Evolutionary conservation across 83 land plant species (phyloP), one percentile per base, ranked within the genome.

Genomic region (Isoetes engelmannii): DNA sequence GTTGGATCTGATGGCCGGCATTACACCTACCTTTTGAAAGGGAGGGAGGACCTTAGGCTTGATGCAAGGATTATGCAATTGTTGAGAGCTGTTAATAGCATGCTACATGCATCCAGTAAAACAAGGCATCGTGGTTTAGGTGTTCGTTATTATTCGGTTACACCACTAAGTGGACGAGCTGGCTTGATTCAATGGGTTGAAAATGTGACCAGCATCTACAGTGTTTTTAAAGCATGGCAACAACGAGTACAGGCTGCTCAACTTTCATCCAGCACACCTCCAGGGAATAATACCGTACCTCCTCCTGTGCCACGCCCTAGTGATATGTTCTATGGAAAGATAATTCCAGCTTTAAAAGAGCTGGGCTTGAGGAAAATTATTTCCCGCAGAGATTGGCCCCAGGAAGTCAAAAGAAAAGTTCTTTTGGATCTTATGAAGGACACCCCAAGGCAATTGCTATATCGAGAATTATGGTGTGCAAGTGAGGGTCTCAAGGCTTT

Each of bases 51-150:
- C 79, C 75, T 96, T 63, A 84, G 99, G 19, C 87, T 96, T 74
- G 99, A 96, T 96, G 97, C 99, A 5, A 84, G 99, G 71, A 92
- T 96, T 45, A 96, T 96, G 97, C 99, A 96, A 80, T 74, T 96
- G 7, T 65, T 96, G 63, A 88, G 83, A 65, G 97, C 97, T 70
- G 69, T 92, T 44, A 89, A 96, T 81, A 71, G 82, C 57, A 87
- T 89, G 79, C 72, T 96, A 64, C 65, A 46, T 61, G 80, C 89
- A 58, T 74, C 74, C 63, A 46, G 75, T 69, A 69, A 55, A 68
- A 78, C 84, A 43, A 65, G 72, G 42, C 71, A 84, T 48, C 74
- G 67, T 12, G 79, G 78, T 17, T 77, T 92, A 63, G 73, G 75
- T 60, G 84, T 89, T 61, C 88, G 95, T 37, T 76, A 89, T 72